phyloP scores from a whole-genome alignment of 148 eudicot species.

The Arbutus unedo region DNA sequence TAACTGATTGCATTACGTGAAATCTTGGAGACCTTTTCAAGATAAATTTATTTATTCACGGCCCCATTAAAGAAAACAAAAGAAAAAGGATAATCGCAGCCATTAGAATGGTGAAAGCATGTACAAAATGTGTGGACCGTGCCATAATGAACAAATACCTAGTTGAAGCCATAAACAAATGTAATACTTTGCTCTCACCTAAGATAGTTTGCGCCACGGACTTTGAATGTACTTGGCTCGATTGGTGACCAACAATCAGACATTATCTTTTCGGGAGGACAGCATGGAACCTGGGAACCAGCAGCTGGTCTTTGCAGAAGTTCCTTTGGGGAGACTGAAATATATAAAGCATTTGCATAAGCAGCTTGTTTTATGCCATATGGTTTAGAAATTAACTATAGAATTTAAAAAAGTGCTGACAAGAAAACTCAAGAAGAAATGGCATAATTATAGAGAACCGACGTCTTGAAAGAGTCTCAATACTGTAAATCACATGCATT shows the following conservation, averaged over 20 bases:
- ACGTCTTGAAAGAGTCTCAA: slow-evolving; percentile 1
- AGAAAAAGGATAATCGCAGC: neutral
- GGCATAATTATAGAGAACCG: neutral
- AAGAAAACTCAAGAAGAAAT: neutral
- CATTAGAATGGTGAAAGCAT: neutral
- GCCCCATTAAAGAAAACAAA: neutral
- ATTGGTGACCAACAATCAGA: slow-evolving; percentile 81
- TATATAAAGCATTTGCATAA: neutral
- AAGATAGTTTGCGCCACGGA: slow-evolving; percentile 74
- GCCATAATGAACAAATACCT: neutral
- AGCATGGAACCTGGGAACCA: slow-evolving; percentile 89
- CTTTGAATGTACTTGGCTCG: slow-evolving; percentile 68
- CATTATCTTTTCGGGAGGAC: slow-evolving; percentile 72
- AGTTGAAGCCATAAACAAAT: neutral
- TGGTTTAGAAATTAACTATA: neutral
- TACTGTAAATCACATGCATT: neutral
- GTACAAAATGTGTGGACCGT: neutral
- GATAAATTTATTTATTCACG: neutral
- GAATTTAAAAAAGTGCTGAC: neutral
- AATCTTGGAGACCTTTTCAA: neutral
- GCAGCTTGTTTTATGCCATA: neutral
- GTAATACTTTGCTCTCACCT: slow-evolving; percentile 41
- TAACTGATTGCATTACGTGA: neutral
- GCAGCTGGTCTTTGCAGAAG: slow-evolving; percentile 85
- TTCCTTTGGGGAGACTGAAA: slow-evolving; percentile 75